phyloP scores from a whole-genome alignment of 495 filamentous ascomycete genomes.

The Penicillium antarcticum region DNA sequence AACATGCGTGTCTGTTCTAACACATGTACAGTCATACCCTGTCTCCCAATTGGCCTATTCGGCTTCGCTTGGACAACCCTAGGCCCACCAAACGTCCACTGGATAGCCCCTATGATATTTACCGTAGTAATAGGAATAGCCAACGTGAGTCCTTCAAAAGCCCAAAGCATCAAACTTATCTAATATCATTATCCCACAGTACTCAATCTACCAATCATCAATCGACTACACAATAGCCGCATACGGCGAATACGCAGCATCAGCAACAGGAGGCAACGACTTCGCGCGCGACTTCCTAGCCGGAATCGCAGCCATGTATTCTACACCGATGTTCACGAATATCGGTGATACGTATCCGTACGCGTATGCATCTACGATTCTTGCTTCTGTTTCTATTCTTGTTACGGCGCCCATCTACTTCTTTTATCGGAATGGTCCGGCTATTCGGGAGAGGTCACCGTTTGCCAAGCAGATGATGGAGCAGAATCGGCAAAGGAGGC shows the following conservation, averaged over 20 bases:
- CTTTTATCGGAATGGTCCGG: constrained; percentile 40
- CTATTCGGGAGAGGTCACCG: constrained; percentile 23
- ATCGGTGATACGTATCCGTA: constrained; percentile 15
- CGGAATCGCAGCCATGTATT: constrained; percentile 31
- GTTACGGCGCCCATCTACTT: constrained; percentile 40
- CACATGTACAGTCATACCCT: constrained; percentile 41
- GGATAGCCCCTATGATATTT: constrained; percentile 57
- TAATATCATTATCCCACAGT: constrained; percentile 20
- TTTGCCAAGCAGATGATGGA: constrained; percentile 3
- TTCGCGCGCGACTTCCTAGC: constrained; percentile 35
- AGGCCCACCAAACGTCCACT: constrained; percentile 50
- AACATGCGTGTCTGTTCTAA: too few species aligned
- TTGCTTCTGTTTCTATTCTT: constrained; percentile 18
- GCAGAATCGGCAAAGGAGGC: neutral
- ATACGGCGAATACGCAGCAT: constrained; percentile 69
- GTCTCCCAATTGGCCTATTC: constrained; percentile 59
- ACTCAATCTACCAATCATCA: constrained; percentile 67
- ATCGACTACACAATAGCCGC: constrained; percentile 75
- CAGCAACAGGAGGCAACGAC: constrained; percentile 65
- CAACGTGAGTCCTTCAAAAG: constrained; percentile 23
- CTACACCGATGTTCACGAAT: constrained; percentile 26
- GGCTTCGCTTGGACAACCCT: constrained; percentile 59
- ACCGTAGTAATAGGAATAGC: constrained; percentile 55
- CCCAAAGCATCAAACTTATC: too few species aligned
- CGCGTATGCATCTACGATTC: neutral